Evolutionary conservation across 2,329 filamentous ascomycete species (phyloP).

Genomic region (Parastagonospora avenae): DNA sequence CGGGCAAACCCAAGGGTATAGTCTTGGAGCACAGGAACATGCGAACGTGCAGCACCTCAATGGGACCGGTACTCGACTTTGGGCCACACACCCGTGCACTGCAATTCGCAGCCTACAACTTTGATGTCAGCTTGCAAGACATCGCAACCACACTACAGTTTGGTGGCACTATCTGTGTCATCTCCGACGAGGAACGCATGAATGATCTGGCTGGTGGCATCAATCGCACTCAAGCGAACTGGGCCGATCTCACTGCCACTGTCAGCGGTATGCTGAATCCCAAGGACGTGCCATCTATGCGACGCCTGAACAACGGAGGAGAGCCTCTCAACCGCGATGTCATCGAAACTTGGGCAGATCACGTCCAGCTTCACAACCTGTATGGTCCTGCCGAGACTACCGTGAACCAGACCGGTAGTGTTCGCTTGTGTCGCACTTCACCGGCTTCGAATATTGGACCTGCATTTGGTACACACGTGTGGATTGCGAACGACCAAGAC

Average conservation of each 20-base stretch:
- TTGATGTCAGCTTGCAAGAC: conserved; percentile 47
- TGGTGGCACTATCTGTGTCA: conserved; percentile 57
- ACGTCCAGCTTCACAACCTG: conserved; percentile 45
- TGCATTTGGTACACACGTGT: conserved; percentile 51
- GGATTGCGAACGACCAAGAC: conserved; percentile 36
- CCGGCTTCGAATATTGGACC: conserved; percentile 43
- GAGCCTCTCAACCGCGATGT: conserved; percentile 6
- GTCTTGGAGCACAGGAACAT: conserved; percentile 61
- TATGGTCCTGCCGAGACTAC: conserved; percentile 50
- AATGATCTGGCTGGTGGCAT: conserved; percentile 48
- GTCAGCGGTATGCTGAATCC: conserved; percentile 6
- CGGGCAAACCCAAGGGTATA: conserved; percentile 58
- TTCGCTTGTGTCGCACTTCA: conserved; percentile 28
- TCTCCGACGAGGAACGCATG: conserved; percentile 57
- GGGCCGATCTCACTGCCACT: conserved; percentile 5
- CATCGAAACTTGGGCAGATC: conserved; percentile 44
- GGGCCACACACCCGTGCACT: conserved; percentile 52
- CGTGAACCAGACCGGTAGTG: conserved; percentile 32
- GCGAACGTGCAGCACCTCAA: conserved; percentile 7
- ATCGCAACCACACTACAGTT: conserved; percentile 54
- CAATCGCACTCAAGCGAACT: conserved; percentile 1
- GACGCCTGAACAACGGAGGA: conserved; percentile 5
- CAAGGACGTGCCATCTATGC: conserved; percentile 1
- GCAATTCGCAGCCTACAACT: conserved; percentile 53
- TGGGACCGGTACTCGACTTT: conserved; percentile 16